Percentiles rank a stretch among this genome's conserved stretches.
phyloP scores from a whole-genome alignment of 2,329 filamentous ascomycete species.

The Metarhizium guizhouense region DNA sequence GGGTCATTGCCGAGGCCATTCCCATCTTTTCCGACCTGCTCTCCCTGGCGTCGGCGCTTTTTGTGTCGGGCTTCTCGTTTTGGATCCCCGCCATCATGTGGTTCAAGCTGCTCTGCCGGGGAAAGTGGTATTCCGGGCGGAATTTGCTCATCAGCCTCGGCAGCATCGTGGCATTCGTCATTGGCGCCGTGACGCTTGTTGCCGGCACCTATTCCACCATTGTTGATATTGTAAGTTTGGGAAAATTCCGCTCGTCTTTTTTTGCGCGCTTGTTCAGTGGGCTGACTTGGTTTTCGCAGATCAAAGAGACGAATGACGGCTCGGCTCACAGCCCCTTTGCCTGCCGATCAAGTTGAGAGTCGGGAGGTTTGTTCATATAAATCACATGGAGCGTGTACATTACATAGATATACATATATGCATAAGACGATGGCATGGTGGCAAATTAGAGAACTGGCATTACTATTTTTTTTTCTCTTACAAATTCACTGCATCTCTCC shows the following conservation, averaged over 20 bases:
- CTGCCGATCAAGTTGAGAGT: conserved; percentile 10
- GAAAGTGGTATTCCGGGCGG: conserved; percentile 15
- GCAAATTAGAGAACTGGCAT: no score
- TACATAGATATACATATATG: not conserved
- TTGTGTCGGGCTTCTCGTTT: conserved; percentile 27
- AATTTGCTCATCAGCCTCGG: conserved; percentile 16
- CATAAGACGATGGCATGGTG: no score
- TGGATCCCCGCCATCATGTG: conserved; percentile 15
- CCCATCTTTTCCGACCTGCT: conserved; percentile 62
- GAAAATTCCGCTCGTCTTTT: not conserved
- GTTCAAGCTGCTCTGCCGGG: conserved; percentile 12
- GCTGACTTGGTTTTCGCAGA: conserved; percentile 5
- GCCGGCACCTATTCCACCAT: conserved; percentile 21
- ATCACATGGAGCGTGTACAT: not conserved
- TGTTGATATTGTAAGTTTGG: conserved; percentile 18
- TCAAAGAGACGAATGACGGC: conserved; percentile 11
- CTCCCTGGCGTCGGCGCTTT: conserved; percentile 35
- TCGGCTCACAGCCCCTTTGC: conserved; percentile 11
- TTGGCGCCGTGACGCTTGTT: conserved; percentile 17
- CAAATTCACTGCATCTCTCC: no score
- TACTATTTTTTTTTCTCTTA: no score
- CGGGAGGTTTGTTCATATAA: not conserved
- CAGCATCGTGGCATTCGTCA: conserved; percentile 17
- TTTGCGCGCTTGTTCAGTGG: not conserved
- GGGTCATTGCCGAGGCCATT: conserved; percentile 61